Evolutionary conservation across 164 flowering plant species (phyloP).

Genomic region (Berberis thunbergii): DNA sequence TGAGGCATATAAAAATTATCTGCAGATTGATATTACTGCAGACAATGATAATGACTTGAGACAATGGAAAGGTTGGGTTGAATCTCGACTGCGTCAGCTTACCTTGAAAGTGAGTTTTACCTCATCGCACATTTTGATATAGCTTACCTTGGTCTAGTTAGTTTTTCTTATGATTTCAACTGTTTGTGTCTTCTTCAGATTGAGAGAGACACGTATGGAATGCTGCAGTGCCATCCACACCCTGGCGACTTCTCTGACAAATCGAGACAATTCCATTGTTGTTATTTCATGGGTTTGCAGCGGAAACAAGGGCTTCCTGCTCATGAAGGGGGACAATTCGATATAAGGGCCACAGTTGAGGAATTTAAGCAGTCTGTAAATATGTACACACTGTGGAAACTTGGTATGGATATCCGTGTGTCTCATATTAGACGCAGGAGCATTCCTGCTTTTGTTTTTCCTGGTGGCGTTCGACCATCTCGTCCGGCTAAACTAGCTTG

Average conservation of each 20-base stretch:
- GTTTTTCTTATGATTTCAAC: neutral
- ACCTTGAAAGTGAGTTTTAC: slow-evolving; percentile 49
- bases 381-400: slow-evolving; percentile 48
- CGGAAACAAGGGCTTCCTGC: slow-evolving; percentile 58
- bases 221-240: slow-evolving; percentile 86
- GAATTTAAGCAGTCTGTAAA: slow-evolving; percentile 66
- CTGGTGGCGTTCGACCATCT: slow-evolving; percentile 66
- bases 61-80: slow-evolving; percentile 94
- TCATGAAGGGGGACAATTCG: slow-evolving; percentile 64
- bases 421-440: slow-evolving; percentile 52
- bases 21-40: slow-evolving; percentile 70
- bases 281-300: slow-evolving; percentile 83
- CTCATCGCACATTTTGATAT: neutral
- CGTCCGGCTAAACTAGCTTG: slow-evolving; percentile 36
- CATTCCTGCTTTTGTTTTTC: slow-evolving; percentile 74
- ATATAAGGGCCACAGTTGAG: slow-evolving; percentile 71
- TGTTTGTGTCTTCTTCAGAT: slow-evolving; percentile 34
- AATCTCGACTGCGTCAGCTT: slow-evolving; percentile 79
- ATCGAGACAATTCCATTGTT: slow-evolving; percentile 46
- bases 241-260: slow-evolving; percentile 55
- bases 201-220: slow-evolving; percentile 56
- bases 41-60: slow-evolving; percentile 60
- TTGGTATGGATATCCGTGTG: slow-evolving; percentile 72
- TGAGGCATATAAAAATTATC: slow-evolving; percentile 78
- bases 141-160: neutral